A percentile compares a stretch with the other conserved stretches of the same genome.
These are phyloP conservation scores for Solanum piurae DNA, from an alignment of 257 asterid species.

Conservation along the genomic window DNA sequence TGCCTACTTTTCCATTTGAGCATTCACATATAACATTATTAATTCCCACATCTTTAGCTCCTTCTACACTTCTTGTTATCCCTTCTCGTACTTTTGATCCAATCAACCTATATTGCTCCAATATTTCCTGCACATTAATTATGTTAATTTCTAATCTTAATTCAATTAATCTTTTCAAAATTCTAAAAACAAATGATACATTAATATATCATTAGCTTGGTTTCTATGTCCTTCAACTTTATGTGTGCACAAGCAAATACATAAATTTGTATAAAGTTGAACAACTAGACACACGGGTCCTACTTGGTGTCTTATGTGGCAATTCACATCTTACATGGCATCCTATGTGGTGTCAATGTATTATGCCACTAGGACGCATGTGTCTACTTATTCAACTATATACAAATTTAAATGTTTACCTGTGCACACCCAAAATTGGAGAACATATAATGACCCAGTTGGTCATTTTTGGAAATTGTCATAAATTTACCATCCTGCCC, in stretches of 20 bases:
- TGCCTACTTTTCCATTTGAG: constrained; percentile 3
- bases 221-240: not conserved
- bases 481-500: not conserved
- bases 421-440: not conserved
- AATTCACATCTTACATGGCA: not conserved
- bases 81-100: constrained; percentile 29
- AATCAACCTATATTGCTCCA: constrained; percentile 25
- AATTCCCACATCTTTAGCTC: constrained; percentile 2
- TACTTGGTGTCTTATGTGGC: not conserved
- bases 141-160: not conserved
- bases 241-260: not conserved
- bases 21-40: constrained; percentile 16
- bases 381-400: not conserved
- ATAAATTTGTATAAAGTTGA: not conserved
- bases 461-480: not conserved
- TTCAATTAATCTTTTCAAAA: not conserved
- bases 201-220: not conserved
- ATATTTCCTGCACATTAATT: constrained; percentile 25
- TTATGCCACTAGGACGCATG: not conserved
- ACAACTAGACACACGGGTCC: not conserved
- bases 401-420: not conserved
- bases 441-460: not conserved
- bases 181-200: not conserved
- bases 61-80: constrained; percentile 14
- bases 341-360: not conserved